phyloP scores from a whole-genome alignment of 768 basidiomycete genomes.

The Suillus cothurnatus region DNA sequence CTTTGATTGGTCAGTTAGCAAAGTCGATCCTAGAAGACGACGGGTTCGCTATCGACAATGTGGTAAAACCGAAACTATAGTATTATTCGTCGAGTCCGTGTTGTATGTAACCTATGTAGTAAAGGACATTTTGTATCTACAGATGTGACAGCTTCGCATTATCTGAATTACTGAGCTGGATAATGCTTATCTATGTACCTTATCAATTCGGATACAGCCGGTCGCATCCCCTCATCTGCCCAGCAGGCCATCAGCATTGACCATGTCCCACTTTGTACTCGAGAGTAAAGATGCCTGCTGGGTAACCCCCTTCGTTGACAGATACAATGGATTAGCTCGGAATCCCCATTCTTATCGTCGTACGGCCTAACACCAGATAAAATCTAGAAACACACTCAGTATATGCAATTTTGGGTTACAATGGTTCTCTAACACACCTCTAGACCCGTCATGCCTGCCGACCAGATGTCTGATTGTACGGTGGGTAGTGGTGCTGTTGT shows the following conservation, averaged over 20 bases:
- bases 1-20: constrained; percentile 65
- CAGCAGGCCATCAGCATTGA: background rate
- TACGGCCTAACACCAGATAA: constrained; percentile 9
- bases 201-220: background rate
- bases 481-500: constrained; percentile 24
- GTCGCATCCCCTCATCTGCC: background rate
- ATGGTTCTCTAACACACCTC: constrained; percentile 26
- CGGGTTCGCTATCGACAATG: constrained; percentile 37
- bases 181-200: background rate
- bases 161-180: background rate
- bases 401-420: background rate
- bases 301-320: background rate
- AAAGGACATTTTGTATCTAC: background rate
- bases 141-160: background rate
- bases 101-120: background rate
- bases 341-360: background rate
- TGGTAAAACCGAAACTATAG: constrained; percentile 31
- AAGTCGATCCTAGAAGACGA: constrained; percentile 57
- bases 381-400: constrained; percentile 5
- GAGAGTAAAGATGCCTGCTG: background rate
- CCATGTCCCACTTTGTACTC: background rate
- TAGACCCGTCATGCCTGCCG: constrained; percentile 38
- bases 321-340: background rate
- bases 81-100: background rate
- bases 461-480: constrained; percentile 36